Conservation (phyloP, 2,329 filamentous ascomycete species). For the Stylonectria norvegica region DNA sequence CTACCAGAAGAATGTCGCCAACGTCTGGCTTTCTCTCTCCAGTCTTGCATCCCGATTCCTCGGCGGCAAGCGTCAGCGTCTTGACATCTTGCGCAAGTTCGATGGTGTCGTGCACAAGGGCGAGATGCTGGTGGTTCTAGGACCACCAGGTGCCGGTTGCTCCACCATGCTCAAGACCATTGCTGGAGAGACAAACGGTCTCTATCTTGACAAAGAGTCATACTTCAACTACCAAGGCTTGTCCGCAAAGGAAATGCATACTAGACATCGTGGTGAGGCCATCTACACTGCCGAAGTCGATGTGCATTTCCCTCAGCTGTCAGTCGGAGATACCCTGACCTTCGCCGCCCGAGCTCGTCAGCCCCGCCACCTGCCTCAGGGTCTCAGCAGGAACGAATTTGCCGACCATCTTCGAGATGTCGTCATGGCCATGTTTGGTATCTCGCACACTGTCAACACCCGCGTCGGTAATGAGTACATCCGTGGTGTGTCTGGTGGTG, state of each 20-base stretch:
- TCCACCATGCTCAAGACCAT: slow-evolving; percentile 83
- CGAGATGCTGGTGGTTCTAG: slow-evolving; percentile 73
- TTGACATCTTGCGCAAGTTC: slow-evolving; percentile 66
- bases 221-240: slow-evolving; percentile 82
- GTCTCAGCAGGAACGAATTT: slow-evolving; percentile 52
- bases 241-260: slow-evolving; percentile 70
- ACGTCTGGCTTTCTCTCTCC: slow-evolving; percentile 53
- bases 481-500: slow-evolving; percentile 70
- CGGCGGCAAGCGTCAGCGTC: slow-evolving; percentile 50
- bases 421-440: slow-evolving; percentile 72
- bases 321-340: slow-evolving; percentile 73
- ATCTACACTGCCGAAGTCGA: slow-evolving; percentile 86
- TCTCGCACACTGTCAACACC: slow-evolving; percentile 69
- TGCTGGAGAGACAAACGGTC: slow-evolving; percentile 77
- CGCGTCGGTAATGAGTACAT: slow-evolving; percentile 72
- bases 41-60: slow-evolving; percentile 48
- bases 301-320: slow-evolving; percentile 74
- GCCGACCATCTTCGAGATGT: slow-evolving; percentile 65
- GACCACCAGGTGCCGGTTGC: slow-evolving; percentile 71
- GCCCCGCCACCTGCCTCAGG: slow-evolving; percentile 58
- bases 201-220: slow-evolving; percentile 65
- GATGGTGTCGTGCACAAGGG: slow-evolving; percentile 67
- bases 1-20: slow-evolving; percentile 66
- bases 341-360: slow-evolving; percentile 72
- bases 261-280: slow-evolving; percentile 74